These are phyloP conservation scores for Sporothrix euskadiensis DNA, from an alignment of 2,329 filamentous ascomycete genomes.

Conservation along the genomic window DNA sequence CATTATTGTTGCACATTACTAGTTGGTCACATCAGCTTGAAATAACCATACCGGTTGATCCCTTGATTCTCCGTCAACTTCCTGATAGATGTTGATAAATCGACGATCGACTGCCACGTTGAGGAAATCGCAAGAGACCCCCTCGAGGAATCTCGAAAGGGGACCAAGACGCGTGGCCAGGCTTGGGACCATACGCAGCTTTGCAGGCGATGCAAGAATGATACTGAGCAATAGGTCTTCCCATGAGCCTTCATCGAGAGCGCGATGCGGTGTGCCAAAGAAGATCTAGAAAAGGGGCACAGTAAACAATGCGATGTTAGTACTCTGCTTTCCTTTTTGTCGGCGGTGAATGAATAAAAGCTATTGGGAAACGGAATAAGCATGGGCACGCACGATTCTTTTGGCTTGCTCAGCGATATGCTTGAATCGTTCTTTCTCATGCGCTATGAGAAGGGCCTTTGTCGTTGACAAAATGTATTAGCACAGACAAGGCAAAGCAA, in stretches of 20 bases:
- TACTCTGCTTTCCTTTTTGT: not conserved
- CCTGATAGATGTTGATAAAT: not conserved
- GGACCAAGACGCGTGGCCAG: not conserved
- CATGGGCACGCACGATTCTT: not conserved
- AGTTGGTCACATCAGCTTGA: not conserved
- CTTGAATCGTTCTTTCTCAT: not conserved
- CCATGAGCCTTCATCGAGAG: slow-evolving; percentile 13
- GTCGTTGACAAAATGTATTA: not conserved
- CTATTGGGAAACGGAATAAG: not conserved
- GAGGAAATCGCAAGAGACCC: not conserved
- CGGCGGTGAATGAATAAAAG: too few species aligned
- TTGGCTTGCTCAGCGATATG: not conserved
- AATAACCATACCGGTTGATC: not conserved
- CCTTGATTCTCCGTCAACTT: not conserved
- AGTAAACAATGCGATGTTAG: not conserved
- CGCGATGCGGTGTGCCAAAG: slow-evolving; percentile 19
- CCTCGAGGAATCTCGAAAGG: slow-evolving; percentile 3
- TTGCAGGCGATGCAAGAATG: slow-evolving; percentile 10
- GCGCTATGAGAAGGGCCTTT: not conserved
- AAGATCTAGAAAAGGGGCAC: not conserved
- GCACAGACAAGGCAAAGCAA: not conserved
- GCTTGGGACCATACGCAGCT: slow-evolving; percentile 2
- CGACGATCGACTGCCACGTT: not conserved
- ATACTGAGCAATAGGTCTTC: slow-evolving; percentile 15
- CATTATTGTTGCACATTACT: not conserved